Evolutionary conservation across 2,329 filamentous ascomycete genomes (phyloP), one percentile per base, ranked within the genome.

Genomic region (Epichloe aotearoae): DNA sequence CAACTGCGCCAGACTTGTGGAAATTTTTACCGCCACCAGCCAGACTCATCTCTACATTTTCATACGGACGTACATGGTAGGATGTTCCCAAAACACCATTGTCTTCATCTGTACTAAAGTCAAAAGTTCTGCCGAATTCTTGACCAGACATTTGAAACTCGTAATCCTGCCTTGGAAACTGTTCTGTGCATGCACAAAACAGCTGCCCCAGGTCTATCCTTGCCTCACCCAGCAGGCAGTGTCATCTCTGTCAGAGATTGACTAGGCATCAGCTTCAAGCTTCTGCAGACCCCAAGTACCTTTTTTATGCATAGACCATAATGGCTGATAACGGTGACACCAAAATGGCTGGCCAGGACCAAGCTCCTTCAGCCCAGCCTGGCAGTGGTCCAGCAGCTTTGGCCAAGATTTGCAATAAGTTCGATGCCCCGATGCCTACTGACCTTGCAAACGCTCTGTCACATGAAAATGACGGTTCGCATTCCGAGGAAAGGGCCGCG

Each of bases 401-500:
- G 23, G 26, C 36, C 23, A n/a, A 46, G 17, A 4, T 19, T 23
- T 41, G 3, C 41, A 45, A 46, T 2, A 45, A 45, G 45, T 36
- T 41, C 26, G 41, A 47, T 51, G 54, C 47, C 53, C 60, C 36
- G 49, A 55, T 49, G 39, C 30, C 50, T 10, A 14, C 51, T 51
- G 46, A 36, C 15, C 23, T 37, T 41, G 46, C 50, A 34, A 26
- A 33, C 23, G 37, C 17, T 14, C 15, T 42, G 19, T 39, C 46
- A 14, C 34, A 17, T 15, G 51, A 36, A 3, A 20, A 41, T 38
- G 43, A 37, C 12, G 17, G 2, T 14, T 46, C 30, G 30, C 14
- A 33, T 38, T 17, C 51, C 17, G 57, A 61, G 47, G 68, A 69
- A 57, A 73, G 74, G 52, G 72, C 77, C 39, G 66, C 75, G 48